A percentile compares a stretch with the other conserved stretches of the same genome.
phyloP scores from a whole-genome alignment of 371 early-diverging fungal species.

The Mortierella sp. region DNA sequence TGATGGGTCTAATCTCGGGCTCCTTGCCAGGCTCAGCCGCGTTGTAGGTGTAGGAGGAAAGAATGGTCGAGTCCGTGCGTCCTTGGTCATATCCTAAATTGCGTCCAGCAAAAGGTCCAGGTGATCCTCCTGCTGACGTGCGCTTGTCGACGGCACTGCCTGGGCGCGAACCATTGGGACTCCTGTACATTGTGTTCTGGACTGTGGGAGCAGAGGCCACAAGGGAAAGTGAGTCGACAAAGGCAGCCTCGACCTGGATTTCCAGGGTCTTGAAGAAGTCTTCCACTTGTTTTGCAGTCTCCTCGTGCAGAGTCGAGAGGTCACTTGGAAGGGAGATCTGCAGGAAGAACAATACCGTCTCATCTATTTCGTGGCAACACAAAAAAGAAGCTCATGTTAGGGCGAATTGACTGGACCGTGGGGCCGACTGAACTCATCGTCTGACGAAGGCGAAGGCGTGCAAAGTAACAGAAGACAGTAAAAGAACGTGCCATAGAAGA shows the following conservation, averaged over 20 bases:
- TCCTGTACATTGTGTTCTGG: constrained; percentile 26
- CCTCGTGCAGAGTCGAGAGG: constrained; percentile 52
- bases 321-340: constrained; percentile 56
- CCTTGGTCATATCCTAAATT: constrained; percentile 25
- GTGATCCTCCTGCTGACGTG: constrained; percentile 22
- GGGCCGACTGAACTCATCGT: not conserved
- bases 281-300: constrained; percentile 40
- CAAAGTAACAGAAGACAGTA: not conserved
- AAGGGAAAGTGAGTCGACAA: constrained; percentile 59
- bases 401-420: not conserved
- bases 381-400: constrained; percentile 1
- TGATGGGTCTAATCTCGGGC: constrained; percentile 61
- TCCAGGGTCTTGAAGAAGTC: constrained; percentile 68
- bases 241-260: constrained; percentile 72
- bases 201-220: constrained; percentile 25
- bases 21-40: constrained; percentile 64
- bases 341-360: constrained; percentile 50
- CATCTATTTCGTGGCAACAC: constrained; percentile 26
- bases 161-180: constrained; percentile 34
- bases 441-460: not conserved
- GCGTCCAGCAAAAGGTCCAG: constrained; percentile 36
- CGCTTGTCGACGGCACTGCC: constrained; percentile 39
- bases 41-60: constrained; percentile 71
- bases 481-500: constrained; percentile 51
- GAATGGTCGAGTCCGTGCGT: constrained; percentile 60